phyloP scores from a whole-genome alignment of 192 early-diverging fungal species.

The Entophlyctis helioformis region DNA sequence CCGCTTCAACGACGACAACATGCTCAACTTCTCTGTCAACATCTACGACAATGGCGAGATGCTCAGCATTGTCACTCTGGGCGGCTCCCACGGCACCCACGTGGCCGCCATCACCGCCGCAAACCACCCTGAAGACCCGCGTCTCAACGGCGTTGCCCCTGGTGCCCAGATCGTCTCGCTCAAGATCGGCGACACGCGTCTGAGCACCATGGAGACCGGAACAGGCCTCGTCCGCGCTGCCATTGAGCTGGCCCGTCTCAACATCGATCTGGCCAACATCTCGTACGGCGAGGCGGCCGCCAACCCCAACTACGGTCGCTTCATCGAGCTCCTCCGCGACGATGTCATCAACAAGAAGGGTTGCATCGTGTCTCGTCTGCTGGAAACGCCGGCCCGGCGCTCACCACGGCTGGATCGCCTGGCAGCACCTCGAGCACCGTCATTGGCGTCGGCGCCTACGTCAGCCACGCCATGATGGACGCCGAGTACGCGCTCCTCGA shows the following conservation, averaged over 20 bases:
- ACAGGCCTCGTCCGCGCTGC: slow-evolving; percentile 70
- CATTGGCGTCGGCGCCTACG: slow-evolving; percentile 90
- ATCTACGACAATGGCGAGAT: slow-evolving; percentile 70
- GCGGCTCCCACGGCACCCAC: slow-evolving; percentile 85
- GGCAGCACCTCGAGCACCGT: slow-evolving; percentile 48
- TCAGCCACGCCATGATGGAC: slow-evolving; percentile 69
- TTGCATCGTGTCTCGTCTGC: slow-evolving; percentile 73
- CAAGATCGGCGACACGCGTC: slow-evolving; percentile 76
- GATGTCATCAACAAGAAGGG: slow-evolving; percentile 76
- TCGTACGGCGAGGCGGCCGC: slow-evolving; percentile 68
- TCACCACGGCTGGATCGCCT: slow-evolving; percentile 75
- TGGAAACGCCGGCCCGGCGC: slow-evolving; percentile 86
- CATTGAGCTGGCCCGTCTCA: slow-evolving; percentile 37
- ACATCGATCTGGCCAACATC: slow-evolving; percentile 34
- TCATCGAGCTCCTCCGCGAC: slow-evolving; percentile 63
- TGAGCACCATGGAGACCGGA: slow-evolving; percentile 71
- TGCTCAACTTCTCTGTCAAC: slow-evolving; percentile 84
- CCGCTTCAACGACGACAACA: slow-evolving; percentile 61
- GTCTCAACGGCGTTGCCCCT: slow-evolving; percentile 84
- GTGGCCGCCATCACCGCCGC: slow-evolving; percentile 90
- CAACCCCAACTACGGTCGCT: slow-evolving; percentile 63
- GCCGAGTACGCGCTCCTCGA: slow-evolving; percentile 79
- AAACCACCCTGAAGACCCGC: slow-evolving; percentile 72
- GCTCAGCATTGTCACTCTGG: slow-evolving; percentile 64
- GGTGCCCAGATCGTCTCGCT: slow-evolving; percentile 91